phyloP scores from a whole-genome alignment of 805 yeast genomes.

The Candida awuae region DNA sequence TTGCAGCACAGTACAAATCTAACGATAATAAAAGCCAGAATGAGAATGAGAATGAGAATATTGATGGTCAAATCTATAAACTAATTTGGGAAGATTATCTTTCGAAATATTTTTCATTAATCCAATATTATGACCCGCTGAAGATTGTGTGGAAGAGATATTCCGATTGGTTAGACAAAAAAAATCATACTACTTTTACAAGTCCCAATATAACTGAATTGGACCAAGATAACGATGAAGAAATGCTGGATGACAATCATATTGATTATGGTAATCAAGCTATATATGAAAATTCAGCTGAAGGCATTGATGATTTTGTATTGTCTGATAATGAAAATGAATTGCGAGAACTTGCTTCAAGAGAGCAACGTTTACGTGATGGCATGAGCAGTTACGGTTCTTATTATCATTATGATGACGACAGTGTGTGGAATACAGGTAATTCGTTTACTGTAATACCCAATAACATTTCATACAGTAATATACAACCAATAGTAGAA shows the following conservation, averaged over 20 bases:
- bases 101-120: constrained; percentile 14
- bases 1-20: constrained; percentile 6
- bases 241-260: constrained; percentile 5
- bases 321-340: not conserved
- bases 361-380: constrained; percentile 4
- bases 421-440: constrained; percentile 3
- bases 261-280: not conserved
- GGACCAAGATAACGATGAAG: constrained; percentile 10
- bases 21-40: constrained; percentile 1
- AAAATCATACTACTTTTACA: not conserved
- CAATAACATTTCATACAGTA: not conserved
- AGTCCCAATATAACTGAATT: constrained; percentile 7
- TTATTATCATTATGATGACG: constrained; percentile 11
- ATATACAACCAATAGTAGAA: not conserved
- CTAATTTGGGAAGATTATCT: constrained; percentile 15
- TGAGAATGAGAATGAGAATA: not conserved
- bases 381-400: constrained; percentile 15
- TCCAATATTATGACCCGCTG: constrained; percentile 15
- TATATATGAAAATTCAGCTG: not conserved
- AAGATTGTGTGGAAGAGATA: constrained; percentile 13
- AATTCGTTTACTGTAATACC: not conserved
- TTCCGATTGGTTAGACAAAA: constrained; percentile 6
- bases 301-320: no score
- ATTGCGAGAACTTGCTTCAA: not conserved
- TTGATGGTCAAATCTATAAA: constrained; percentile 6